Evolutionary conservation across 202 grass and related monocot species (phyloP), one percentile per base, ranked within the genome.

Genomic region (Saccharum hybrid): DNA sequence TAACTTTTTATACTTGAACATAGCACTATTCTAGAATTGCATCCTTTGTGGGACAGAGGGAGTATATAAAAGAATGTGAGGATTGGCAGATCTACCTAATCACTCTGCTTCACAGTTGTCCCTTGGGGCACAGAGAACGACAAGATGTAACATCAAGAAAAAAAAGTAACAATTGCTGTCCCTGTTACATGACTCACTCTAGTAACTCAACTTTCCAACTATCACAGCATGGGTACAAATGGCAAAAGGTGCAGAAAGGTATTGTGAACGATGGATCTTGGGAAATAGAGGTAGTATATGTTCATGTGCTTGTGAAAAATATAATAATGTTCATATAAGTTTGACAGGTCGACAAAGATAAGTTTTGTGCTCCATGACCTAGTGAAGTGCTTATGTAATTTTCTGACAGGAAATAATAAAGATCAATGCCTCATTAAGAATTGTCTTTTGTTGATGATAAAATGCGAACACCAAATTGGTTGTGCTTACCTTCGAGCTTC

Each of bases 401-500:
- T 86, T 19, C 21, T 4, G 7, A 7, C n/a, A 30, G 28, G 15
- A 64, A 79, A 69, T 34, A 68, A 81, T 68, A 68, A 60, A 43
- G 19, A 59, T 56, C 8, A 38, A 38, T 48, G 42, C 37, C 16
- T 75, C 10, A 36, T 63, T 52, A 74, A 82, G 48, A 26, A 81
- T 33, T 48, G 62, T 4, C 65, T 61, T 33, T 34, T 19, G 61
- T 77, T 40, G 18, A 28, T 19, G 40, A 77, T 57, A 74, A 77
- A 65, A 82, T 75, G 39, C 0, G 38, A 80, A 72, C 37, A 82
- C 7, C 74, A 84, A 71, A 38, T 77, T 68, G 9, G 10, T 10
- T 66, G 26, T 63, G 80, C 66, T 61, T 85, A 96, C 96, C 93
- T 98, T 88, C 75, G 88, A 71, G 81, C 72, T 84, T 98, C 96